Evolutionary conservation across 495 filamentous ascomycete genomes (phyloP), one percentile per base, ranked within the genome.

Genomic region (Hyaloscypha finlandica): DNA sequence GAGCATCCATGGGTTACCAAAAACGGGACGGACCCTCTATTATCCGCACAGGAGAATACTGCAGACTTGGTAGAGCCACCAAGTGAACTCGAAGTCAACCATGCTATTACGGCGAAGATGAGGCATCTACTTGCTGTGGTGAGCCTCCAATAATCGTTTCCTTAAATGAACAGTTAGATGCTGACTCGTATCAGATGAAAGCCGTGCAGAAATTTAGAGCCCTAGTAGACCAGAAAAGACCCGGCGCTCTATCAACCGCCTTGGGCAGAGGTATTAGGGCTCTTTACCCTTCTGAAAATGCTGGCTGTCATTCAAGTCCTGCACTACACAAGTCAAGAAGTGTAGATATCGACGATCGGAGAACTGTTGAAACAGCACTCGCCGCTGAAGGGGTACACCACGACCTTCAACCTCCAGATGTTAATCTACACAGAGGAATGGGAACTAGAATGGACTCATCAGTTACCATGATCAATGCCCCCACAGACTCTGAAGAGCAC

Each of bases 1-100:
- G 84, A 92, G 73, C 95, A 99, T 75, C 89, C 92, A 5, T 99
- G 95, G 95, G 94, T 98, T 11, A 99, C 95, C 8, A 90, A 86
- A 70, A 77, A 84, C 52, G 94, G 93, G 29, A 82, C 81, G 33
- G 95, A 99, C 77, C 89, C 89, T 64, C 79, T 99, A 16, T 82
- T 99, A 37, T 83, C 93, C 29, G 83, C 83, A 30, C 88, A 93
- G 60, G 94, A 98, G 75, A 99, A 99, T 72, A 96, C 90, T 16
- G 85, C 91, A 20, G 84, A 93, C 65, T 77, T 91, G 9, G 82
- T 98, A 29, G 89, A 90, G 45, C 80, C 85, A 8, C 94, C 95
- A 3, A 98, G 93, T 33, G 88, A 93, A 60, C 90, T 92, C 61
- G 95, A 99, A 76, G 85, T 96, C 71, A 90, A 95, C 66, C 85